A percentile compares a stretch with the other conserved stretches of the same genome.
Evolutionary conservation across 1,139 yeast species (phyloP).

Genomic region (Diutina sp.): DNA sequence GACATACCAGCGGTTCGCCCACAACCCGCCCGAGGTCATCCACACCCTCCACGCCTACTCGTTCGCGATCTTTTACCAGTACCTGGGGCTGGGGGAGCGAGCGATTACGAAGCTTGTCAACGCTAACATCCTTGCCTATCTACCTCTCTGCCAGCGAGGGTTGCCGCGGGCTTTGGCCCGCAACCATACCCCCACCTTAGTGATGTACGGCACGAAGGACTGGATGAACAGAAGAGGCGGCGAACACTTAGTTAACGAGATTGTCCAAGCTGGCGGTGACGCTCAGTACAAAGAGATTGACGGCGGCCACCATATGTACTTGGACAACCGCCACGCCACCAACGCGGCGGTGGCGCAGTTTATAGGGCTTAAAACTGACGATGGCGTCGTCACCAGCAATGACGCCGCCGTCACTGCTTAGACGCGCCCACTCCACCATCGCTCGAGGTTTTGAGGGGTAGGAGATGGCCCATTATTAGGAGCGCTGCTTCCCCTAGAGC

Average conservation of each 20-base stretch:
- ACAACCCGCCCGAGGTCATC: constrained; percentile 13
- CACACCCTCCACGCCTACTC: constrained; percentile 29
- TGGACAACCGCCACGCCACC: constrained; percentile 24
- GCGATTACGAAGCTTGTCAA: constrained; percentile 30
- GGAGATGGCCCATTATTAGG: too few species aligned
- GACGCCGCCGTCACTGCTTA: neutral
- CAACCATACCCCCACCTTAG: constrained; percentile 14
- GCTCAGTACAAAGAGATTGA: constrained; percentile 15
- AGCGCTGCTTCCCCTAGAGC: too few species aligned
- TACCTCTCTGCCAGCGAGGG: constrained; percentile 32
- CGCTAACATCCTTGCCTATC: constrained; percentile 25
- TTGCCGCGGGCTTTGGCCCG: constrained; percentile 17
- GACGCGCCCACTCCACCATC: too few species aligned
- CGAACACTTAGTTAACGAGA: constrained; percentile 16
- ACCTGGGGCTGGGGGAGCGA: constrained; percentile 31
- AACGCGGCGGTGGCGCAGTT: constrained; percentile 17
- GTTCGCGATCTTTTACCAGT: constrained; percentile 31
- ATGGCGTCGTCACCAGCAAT: neutral
- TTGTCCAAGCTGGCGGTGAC: constrained; percentile 10
- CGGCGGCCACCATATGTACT: constrained; percentile 27
- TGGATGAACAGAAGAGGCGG: constrained; percentile 38
- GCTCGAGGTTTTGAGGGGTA: too few species aligned
- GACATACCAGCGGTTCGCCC: constrained; percentile 27
- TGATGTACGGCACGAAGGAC: constrained; percentile 33
- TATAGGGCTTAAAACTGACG: constrained; percentile 7